Conservation (phyloP, 352 stramenopile genomes). For the Peronospora destructor region DNA sequence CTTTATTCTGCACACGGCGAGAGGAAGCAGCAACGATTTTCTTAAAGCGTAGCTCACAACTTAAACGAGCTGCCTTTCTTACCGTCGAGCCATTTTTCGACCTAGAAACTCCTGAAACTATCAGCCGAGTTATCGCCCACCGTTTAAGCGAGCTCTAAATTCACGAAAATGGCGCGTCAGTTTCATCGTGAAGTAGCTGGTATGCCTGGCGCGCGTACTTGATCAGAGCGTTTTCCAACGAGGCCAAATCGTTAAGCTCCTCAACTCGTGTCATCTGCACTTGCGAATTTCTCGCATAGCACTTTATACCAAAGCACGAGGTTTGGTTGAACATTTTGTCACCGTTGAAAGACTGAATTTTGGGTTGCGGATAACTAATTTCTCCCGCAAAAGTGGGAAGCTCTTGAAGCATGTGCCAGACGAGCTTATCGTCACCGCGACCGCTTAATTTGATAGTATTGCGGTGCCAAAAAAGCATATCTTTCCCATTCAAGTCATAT, state of each 20-base stretch:
- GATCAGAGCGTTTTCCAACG: slow-evolving; percentile 24
- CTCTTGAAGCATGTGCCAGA: slow-evolving; percentile 50
- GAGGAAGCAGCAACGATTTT: slow-evolving; percentile 27
- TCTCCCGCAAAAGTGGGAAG: slow-evolving; percentile 22
- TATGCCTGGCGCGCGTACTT: slow-evolving; percentile 35
- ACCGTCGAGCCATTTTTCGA: slow-evolving; percentile 32
- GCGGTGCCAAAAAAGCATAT: slow-evolving; percentile 44
- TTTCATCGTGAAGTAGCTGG: slow-evolving; percentile 19
- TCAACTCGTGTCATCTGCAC: slow-evolving; percentile 26
- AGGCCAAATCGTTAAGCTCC: slow-evolving; percentile 11
- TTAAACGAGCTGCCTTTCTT: slow-evolving; percentile 24
- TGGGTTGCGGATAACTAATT: slow-evolving; percentile 14
- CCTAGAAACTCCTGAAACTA: slow-evolving; percentile 24
- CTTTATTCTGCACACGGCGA: slow-evolving; percentile 13
- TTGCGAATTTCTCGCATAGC: slow-evolving; percentile 25
- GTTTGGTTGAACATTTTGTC: slow-evolving; percentile 55
- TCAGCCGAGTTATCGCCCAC: slow-evolving; percentile 23
- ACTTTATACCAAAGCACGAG: slow-evolving; percentile 63
- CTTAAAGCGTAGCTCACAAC: slow-evolving; percentile 20
- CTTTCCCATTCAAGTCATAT: slow-evolving; percentile 31
- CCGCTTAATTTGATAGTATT: slow-evolving; percentile 65
- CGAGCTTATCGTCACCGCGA: slow-evolving; percentile 13
- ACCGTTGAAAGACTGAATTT: slow-evolving; percentile 53
- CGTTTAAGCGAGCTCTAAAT: slow-evolving; percentile 18
- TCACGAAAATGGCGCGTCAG: background rate